Evolutionary conservation across 371 early-diverging fungal genomes (phyloP), one percentile per base, ranked within the genome.

Genomic region (Saksenaea oblongispora): DNA sequence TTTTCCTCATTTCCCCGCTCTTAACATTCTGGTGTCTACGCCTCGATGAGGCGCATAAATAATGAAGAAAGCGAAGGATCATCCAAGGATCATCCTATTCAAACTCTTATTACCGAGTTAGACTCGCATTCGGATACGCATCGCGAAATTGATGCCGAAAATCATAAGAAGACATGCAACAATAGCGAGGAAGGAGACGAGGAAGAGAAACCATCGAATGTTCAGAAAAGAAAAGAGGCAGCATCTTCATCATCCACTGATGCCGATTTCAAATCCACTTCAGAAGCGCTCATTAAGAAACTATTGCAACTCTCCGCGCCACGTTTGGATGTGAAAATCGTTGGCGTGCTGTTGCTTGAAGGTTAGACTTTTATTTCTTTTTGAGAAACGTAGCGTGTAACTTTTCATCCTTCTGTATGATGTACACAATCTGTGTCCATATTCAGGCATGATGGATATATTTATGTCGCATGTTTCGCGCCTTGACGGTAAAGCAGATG

Each of bases 391-490:
- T 11, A 39, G 39, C 39, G 11, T n/a, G n/a, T 39, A 39, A 39
- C 39, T 39, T 39, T 39, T 14, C 39, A 39, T 39, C 51, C 22
- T 9, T 47, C 3, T 47, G 9, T 11, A 22, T 18, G 18, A 47
- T 47, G 22, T 47, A 47, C 10, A 47, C 24, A 41, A 47, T 41
- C 14, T 14, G 2, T 2, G 4, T 41, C 14, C 22, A 22, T 47
- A 22, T 22, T 11, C 41, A 76, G 81, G 81, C 26, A 75, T 80
- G 70, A 80, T 80, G 76, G 78, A 80, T 56, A 70, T 80, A 1
- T 70, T 78, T 31, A 78, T 80, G 76, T 60, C 76, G 1, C 78
- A 80, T 64, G 61, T 80, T 34, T 67, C 73, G 26, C 69, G 76
- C 8, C 51, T 74, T 7, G 57, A 75, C 15, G 56, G 61, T 9